These are phyloP conservation scores for Smithsoniella earleae DNA, from an alignment of 163 green algal genomes.

Conservation along the genomic window DNA sequence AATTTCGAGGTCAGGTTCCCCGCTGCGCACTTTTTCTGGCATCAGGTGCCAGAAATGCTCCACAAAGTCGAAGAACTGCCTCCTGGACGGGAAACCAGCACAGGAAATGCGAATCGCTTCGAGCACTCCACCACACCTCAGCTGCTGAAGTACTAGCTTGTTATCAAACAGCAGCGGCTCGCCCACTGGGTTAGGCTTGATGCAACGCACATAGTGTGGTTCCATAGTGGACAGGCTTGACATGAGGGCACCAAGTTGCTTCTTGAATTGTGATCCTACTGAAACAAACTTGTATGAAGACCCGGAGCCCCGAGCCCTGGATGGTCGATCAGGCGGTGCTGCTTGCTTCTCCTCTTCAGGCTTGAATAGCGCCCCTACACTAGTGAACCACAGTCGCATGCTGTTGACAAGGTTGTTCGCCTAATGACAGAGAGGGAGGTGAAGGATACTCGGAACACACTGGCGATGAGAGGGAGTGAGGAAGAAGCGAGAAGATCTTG, in stretches of 20 bases:
- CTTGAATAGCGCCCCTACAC: slow-evolving; percentile 27
- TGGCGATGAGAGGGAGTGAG: slow-evolving; percentile 2
- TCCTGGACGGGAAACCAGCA: slow-evolving; percentile 85
- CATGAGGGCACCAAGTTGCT: slow-evolving; percentile 88
- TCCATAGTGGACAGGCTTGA: slow-evolving; percentile 74
- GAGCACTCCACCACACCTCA: slow-evolving; percentile 76
- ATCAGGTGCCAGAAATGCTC: slow-evolving; percentile 91
- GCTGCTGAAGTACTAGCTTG: slow-evolving; percentile 83
- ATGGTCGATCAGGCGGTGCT: not conserved
- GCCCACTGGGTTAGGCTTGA: slow-evolving; percentile 90
- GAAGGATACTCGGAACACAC: not conserved
- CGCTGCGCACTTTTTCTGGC: slow-evolving; percentile 45
- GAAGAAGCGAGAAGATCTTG: slow-evolving; percentile 69
- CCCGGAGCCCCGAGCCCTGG: slow-evolving; percentile 10
- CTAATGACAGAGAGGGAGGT: too few species aligned
- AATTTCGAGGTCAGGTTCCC: slow-evolving; percentile 43
- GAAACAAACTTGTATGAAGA: slow-evolving; percentile 86
- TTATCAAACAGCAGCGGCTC: slow-evolving; percentile 76
- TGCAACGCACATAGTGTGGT: slow-evolving; percentile 98
- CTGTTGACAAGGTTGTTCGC: too few species aligned
- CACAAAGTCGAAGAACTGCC: slow-evolving; percentile 84
- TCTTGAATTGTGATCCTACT: slow-evolving; percentile 88
- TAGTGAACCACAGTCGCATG: too few species aligned
- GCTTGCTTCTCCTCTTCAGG: not conserved
- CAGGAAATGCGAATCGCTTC: slow-evolving; percentile 96